Evolutionary conservation across 306 rosid species (phyloP), one percentile per base, ranked within the genome.

Genomic region (Erythrophleum fordii): DNA sequence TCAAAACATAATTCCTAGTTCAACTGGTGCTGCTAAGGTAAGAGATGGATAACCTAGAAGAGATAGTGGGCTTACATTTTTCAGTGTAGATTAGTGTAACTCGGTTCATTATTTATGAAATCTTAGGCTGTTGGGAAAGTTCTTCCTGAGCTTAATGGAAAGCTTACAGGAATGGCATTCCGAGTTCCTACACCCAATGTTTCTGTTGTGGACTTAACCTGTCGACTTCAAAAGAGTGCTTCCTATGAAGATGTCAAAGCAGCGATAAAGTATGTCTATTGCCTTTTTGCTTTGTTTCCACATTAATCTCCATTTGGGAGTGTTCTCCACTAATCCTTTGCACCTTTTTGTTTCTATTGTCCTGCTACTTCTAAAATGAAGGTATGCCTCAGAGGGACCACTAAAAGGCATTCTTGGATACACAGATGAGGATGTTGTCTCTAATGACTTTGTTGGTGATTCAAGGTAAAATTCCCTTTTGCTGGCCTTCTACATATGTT

Each of bases 21-120:
- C 99, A 34, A 96, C 99, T 53, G 99, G 99, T 82, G 99, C 98
- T 79, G 99, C 99, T n/a, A 96, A 96, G 97, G 99, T 89, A 81
- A 7, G 83, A 69, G 66, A 23, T 31, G 6, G 61, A 79, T 45
- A 42, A 23, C 72, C 18, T 3, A 39, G 13, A 31, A 48, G 45
- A 45, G 49, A 55, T 52, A 82, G 29, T n/a, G n/a, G n/a, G n/a
- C 39, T 77, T 39, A 1, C 58, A 35, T 26, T 67, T 78, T 52
- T 31, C 23, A 37, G 18, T 78, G 18, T 49, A n/a, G 18, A 31
- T 68, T 22, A 81, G 0, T 41, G 34, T 70, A 39, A 67, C 55
- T 72, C 41, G 28, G 37, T 81, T 48, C 71, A 18, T 35, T 52
- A 16, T 41, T 69, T n/a, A 12, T 87, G 79, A 55, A 66, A 80